Percentiles rank a stretch among this genome's conserved stretches.
These are phyloP conservation scores for Hypoxylon lienhwacheense DNA, from an alignment of 495 filamentous ascomycete species.

Conservation along the genomic window DNA sequence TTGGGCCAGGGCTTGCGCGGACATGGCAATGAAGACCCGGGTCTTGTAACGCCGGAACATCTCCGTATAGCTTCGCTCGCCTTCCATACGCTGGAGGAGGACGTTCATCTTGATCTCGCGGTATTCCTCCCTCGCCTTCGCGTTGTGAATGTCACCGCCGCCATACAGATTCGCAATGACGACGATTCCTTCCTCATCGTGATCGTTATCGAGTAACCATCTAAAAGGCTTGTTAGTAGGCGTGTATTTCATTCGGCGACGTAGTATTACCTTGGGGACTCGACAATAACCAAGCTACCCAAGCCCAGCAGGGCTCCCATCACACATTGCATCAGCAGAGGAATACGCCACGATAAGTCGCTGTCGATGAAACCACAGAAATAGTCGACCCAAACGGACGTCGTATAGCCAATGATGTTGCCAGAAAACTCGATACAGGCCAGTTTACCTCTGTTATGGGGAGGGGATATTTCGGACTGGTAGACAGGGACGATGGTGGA, in stretches of 20 bases:
- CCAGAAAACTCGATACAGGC: constrained; percentile 98
- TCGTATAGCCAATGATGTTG: constrained; percentile 92
- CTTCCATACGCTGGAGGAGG: constrained; percentile 87
- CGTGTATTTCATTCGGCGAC: constrained; percentile 9
- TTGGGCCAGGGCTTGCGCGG: constrained; percentile 91
- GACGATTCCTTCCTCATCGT: constrained; percentile 96
- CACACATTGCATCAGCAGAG: constrained; percentile 87
- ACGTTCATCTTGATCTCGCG: constrained; percentile 99
- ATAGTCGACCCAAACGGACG: constrained; percentile 98
- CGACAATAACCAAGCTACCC: constrained; percentile 90
- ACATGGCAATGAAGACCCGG: constrained; percentile 98
- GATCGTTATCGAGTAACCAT: constrained; percentile 96
- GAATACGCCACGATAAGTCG: constrained; percentile 87
- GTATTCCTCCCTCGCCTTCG: constrained; percentile 89
- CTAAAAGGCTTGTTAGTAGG: constrained; percentile 49
- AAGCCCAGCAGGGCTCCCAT: constrained; percentile 85
- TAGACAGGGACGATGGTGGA: constrained; percentile 98
- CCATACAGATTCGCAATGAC: constrained; percentile 98
- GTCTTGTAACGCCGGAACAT: constrained; percentile 94
- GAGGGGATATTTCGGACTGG: constrained; percentile 96
- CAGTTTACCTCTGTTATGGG: constrained; percentile 91
- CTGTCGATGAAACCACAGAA: constrained; percentile 88
- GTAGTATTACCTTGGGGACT: constrained; percentile 80
- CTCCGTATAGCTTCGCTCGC: constrained; percentile 85
- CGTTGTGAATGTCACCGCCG: constrained; percentile 88